Percentiles rank a stretch among this genome's conserved stretches.
Conservation (phyloP, 75 land plant genomes). For the Pinus tabuliformis region DNA sequence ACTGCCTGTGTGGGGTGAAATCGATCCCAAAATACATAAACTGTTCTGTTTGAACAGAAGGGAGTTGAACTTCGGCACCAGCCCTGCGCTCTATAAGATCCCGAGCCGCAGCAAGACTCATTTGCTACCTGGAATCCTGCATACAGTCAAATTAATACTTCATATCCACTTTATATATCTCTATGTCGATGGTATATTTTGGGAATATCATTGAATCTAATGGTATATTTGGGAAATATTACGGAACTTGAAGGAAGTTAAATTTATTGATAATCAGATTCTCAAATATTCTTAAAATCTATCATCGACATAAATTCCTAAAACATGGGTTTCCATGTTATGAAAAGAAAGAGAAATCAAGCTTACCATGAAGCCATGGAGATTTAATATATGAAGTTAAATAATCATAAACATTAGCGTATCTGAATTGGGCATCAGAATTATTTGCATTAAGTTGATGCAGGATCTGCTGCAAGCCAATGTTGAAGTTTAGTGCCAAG, state of each 20-base stretch:
- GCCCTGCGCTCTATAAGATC: not conserved
- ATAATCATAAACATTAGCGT: conserved; percentile 16
- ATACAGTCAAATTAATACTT: no score
- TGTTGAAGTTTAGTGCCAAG: conserved; percentile 17
- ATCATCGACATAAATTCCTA: no score
- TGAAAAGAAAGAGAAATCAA: no score
- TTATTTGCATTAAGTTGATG: conserved; percentile 3
- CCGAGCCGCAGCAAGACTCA: not conserved
- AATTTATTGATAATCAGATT: no score
- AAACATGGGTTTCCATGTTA: no score
- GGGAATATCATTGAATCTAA: no score
- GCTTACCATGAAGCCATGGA: conserved; percentile 10
- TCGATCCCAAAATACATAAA: conserved; percentile 8
- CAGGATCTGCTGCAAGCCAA: conserved; percentile 2
- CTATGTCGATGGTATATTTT: no score
- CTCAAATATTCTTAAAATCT: no score
- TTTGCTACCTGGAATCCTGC: not conserved
- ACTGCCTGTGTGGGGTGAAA: conserved; percentile 5
- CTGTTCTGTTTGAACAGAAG: conserved; percentile 4
- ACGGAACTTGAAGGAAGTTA: no score
- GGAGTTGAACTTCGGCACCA: not conserved
- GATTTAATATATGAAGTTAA: not conserved
- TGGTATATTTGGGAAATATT: no score
- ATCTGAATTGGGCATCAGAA: conserved; percentile 10
- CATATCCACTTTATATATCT: no score